Conservation (phyloP, 2,329 filamentous ascomycete genomes). For the Stemphylium lycopersici region DNA sequence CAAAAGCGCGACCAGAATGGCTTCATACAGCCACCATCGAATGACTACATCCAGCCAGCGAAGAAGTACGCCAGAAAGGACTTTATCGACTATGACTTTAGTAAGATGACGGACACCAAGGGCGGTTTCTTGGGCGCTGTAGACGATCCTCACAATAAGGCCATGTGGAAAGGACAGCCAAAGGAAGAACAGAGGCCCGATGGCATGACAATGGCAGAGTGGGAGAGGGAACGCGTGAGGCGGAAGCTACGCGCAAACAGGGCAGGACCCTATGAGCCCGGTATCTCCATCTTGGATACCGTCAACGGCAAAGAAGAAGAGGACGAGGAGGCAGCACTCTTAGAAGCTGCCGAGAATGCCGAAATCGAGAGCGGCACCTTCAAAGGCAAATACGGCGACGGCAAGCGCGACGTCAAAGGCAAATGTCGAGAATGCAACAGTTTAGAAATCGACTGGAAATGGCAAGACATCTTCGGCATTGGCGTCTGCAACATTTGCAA, state of each 20-base stretch:
- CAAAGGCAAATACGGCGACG: constrained; percentile 44
- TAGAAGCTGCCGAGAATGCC: constrained; percentile 52
- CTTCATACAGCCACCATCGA: constrained; percentile 44
- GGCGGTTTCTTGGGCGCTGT: constrained; percentile 90
- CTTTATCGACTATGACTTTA: constrained; percentile 97
- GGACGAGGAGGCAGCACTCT: constrained; percentile 32
- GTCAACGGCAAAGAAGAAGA: constrained; percentile 46
- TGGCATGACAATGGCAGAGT: constrained; percentile 88
- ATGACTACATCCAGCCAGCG: constrained; percentile 71
- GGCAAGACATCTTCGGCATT: constrained; percentile 82
- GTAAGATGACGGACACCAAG: constrained; percentile 96
- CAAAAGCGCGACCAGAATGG: constrained; percentile 45
- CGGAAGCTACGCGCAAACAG: constrained; percentile 74
- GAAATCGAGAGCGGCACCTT: constrained; percentile 35
- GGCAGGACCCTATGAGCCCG: constrained; percentile 85
- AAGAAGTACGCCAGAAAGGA: constrained; percentile 79
- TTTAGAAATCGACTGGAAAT: constrained; percentile 92
- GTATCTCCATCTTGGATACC: constrained; percentile 73
- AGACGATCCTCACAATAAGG: constrained; percentile 89
- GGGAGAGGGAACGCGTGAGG: constrained; percentile 83
- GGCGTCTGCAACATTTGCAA: constrained; percentile 84
- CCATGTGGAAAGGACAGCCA: constrained; percentile 55
- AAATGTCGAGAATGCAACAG: constrained; percentile 83
- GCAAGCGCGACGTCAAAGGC: constrained; percentile 59
- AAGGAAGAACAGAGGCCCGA: constrained; percentile 73